Base-by-base conservation (phyloP, 2,329 filamentous ascomycete species). In the Clarireedia monteithiana region DNA sequence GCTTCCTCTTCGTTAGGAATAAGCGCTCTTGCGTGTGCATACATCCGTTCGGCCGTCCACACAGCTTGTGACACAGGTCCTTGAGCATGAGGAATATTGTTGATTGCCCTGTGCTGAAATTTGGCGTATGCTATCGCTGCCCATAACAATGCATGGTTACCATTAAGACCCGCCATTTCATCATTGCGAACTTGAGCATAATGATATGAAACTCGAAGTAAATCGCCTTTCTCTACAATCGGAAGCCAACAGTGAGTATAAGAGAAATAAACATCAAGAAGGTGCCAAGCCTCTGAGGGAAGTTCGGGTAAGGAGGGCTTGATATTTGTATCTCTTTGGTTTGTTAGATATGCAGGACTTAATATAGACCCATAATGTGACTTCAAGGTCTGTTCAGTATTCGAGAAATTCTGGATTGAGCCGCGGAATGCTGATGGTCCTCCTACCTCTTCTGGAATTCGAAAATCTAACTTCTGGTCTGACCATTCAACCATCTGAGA, bases 181-280 rank as follows among this genome's bases (percentile, higher is more conserved):
- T 39, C 47, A 15, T 58, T 58, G 5, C 56, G 56, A 20, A 54
- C 61, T 30, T 64, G 65, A 15, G 47, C 42, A 55, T 68, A 69
- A 49, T 68, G 67, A 48, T 68, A 66, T 6, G 66, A 68, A 2
- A 62, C 63, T 36, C 64, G 59, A 17, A 68, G 48, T 6, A 69
- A 55, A 60, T 68, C 64, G 57, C 85, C 79, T 59, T 84, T 86
- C 60, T 89, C 84, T 10, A 86, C 74, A 26, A 91, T 83, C 0
- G 88, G 88, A 26, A 91, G 76, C 88, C 88, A 91, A 53, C 80
- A 83, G 67, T 91, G 85, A 0, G 84, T 88, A 63, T 88, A 89
- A 1, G 85, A 81, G 58, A 89, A 87, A 67, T 89, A 91, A 4
- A 86, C 77, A 61, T 90, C 85, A 40, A 91, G 72, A 4, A 91